Base-by-base conservation (phyloP, 1,139 yeast genomes). In the Magnusiomyces paraingens region DNA sequence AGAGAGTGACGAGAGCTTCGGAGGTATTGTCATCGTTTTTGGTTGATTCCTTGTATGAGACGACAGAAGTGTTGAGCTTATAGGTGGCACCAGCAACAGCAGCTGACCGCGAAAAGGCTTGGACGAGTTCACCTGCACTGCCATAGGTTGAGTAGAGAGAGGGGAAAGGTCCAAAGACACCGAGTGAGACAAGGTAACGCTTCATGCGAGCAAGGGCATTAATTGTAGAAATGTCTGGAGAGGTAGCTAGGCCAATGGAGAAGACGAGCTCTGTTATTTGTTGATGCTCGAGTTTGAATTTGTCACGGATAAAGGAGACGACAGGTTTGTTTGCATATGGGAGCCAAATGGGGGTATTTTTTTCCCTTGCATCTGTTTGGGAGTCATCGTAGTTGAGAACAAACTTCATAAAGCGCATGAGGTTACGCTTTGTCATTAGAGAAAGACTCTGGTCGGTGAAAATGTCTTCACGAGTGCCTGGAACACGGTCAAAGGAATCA, bases 81-180 rank as follows among this genome's bases (percentile, higher is more conserved):
- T 91, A 93, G 42, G 95, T 88, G 55, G 97, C 87, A 56, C 98
- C 99, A 35, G 95, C 98, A 58, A 93, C 99, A 14, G 99, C 99
- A 3, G 99, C 98, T 57, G 95, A 86, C 61, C 99, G 80, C 70
- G 98, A 91, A 69, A 93, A 93, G 1, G 97, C 99, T 72, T 93
- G 99, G 6, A 96, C 84, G 38, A 93, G 75, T 70, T 93, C 99
- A 50, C 98, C 97, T 0, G 96, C 94, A 1, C 96, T 95, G 55
- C 99, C 99, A 70, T 84, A 93, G 74, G 89, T 91, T 57, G 95
- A 87, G 62, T 85, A 84, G 73, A 93, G 77, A 21, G 88, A 94
- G 1, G 99, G 97, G 77, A 93, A 94, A 61, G 83, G 84, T 11
- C 99, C 99, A 69, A 90, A 93, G 11, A 91, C 88, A 62, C 91